These are phyloP conservation scores for Glebionis coronaria DNA, from an alignment of 129 eudicot species.

Conservation along the genomic window DNA sequence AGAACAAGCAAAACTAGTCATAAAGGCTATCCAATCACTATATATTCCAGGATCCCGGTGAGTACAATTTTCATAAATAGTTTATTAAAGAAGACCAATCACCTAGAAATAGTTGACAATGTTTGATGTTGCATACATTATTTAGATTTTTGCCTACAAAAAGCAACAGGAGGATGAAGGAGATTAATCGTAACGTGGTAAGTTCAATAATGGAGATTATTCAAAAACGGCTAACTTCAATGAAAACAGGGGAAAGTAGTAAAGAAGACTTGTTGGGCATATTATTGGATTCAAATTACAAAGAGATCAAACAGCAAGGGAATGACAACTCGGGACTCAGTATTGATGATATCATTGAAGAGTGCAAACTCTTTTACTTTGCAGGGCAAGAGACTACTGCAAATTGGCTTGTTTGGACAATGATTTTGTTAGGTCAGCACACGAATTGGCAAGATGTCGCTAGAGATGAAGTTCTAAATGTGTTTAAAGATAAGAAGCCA, in stretches of 20 bases:
- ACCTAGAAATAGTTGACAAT: not conserved
- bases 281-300: slow-evolving; percentile 28
- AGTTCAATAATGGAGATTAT: slow-evolving; percentile 19
- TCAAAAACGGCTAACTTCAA: slow-evolving; percentile 10
- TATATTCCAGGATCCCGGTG: slow-evolving; percentile 56
- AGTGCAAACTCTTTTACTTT: slow-evolving; percentile 42
- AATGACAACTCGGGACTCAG: slow-evolving; percentile 21
- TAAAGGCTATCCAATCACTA: not conserved
- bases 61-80: not conserved
- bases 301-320: slow-evolving; percentile 28
- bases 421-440: slow-evolving; percentile 35
- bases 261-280: slow-evolving; percentile 32
- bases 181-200: slow-evolving; percentile 22
- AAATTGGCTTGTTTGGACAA: slow-evolving; percentile 34
- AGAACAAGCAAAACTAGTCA: slow-evolving; percentile 32
- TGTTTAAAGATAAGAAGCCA: too few species aligned
- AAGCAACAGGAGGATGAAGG: slow-evolving; percentile 23
- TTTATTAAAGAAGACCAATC: too few species aligned
- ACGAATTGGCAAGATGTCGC: slow-evolving; percentile 38
- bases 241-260: slow-evolving; percentile 8
- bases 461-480: slow-evolving; percentile 25
- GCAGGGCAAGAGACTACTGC: slow-evolving; percentile 44
- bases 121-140: not conserved
- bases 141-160: slow-evolving; percentile 34
- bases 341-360: slow-evolving; percentile 33